phyloP scores from a whole-genome alignment of 306 rosid species.

The Sesbania bispinosa region DNA sequence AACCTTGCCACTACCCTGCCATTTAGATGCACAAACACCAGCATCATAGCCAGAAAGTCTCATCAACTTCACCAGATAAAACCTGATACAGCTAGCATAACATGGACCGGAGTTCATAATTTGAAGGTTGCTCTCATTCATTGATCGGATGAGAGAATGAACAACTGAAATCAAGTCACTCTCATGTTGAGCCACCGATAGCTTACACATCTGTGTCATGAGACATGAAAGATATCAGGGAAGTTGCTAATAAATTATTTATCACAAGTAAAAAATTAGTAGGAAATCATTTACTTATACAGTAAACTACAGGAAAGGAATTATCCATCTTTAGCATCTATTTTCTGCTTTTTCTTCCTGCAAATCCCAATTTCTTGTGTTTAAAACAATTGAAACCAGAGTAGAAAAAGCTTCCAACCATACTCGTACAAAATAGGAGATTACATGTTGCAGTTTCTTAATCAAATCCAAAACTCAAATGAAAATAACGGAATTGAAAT shows the following conservation, averaged over 20 bases:
- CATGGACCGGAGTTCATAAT: conserved; percentile 63
- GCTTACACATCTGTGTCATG: conserved; percentile 58
- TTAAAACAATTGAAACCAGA: neutral
- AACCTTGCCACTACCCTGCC: conserved; percentile 91
- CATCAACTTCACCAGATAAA: conserved; percentile 77
- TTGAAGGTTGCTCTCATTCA: conserved; percentile 53
- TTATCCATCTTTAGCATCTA: neutral
- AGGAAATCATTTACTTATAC: neutral
- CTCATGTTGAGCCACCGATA: conserved; percentile 61
- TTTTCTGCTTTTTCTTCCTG: neutral
- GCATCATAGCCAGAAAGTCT: conserved; percentile 83
- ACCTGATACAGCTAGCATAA: conserved; percentile 79
- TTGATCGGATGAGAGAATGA: conserved; percentile 66
- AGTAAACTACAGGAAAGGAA: neutral
- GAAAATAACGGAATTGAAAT: neutral
- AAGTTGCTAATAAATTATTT: neutral
- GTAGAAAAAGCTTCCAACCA: neutral
- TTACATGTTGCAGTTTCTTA: neutral
- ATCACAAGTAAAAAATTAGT: neutral
- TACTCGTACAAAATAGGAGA: neutral
- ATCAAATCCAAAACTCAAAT: neutral
- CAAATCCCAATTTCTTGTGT: neutral
- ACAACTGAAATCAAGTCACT: conserved; percentile 64
- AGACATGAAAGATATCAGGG: conserved; percentile 14
- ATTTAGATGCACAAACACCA: conserved; percentile 75